Conservation (phyloP, 1,284 basidiomycete species). For the Austropuccinia psidii region DNA sequence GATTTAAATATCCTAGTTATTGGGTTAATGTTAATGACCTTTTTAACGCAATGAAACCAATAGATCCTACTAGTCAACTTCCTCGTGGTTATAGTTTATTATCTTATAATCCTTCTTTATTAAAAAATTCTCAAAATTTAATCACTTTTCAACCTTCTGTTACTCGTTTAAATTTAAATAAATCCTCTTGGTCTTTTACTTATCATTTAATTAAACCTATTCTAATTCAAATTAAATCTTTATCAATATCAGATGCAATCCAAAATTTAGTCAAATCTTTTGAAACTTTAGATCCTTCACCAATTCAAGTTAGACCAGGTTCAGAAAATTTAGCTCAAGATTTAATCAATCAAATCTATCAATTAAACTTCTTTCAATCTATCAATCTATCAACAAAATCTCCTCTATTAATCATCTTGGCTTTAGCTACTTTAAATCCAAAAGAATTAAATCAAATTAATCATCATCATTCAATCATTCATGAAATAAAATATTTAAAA, state of each 20-base stretch:
- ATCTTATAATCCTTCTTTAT: conserved; percentile 26
- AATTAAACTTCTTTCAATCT: background rate
- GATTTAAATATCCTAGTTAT: conserved; percentile 42
- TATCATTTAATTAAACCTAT: background rate
- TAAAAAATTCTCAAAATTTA: conserved; percentile 26
- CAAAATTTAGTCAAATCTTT: background rate
- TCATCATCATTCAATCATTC: background rate
- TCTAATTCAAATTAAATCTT: background rate
- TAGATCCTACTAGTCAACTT: conserved; percentile 42
- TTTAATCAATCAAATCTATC: background rate
- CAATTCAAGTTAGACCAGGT: conserved; percentile 14
- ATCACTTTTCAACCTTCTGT: too few species aligned
- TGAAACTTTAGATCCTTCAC: background rate
- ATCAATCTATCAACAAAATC: background rate
- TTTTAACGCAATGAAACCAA: conserved; percentile 40
- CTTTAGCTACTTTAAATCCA: background rate
- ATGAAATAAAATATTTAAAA: background rate
- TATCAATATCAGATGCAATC: background rate
- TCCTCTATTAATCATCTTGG: background rate
- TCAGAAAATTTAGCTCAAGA: background rate
- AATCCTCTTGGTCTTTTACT: conserved; percentile 36
- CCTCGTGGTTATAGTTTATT: conserved; percentile 42
- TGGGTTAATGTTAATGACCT: conserved; percentile 39
- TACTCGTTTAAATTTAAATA: conserved; percentile 41
- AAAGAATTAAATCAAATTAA: background rate